A percentile compares a stretch with the other conserved stretches of the same genome.
These are phyloP conservation scores for Erodium moschatum DNA, from an alignment of 441 rosid genomes.

Conservation along the genomic window DNA sequence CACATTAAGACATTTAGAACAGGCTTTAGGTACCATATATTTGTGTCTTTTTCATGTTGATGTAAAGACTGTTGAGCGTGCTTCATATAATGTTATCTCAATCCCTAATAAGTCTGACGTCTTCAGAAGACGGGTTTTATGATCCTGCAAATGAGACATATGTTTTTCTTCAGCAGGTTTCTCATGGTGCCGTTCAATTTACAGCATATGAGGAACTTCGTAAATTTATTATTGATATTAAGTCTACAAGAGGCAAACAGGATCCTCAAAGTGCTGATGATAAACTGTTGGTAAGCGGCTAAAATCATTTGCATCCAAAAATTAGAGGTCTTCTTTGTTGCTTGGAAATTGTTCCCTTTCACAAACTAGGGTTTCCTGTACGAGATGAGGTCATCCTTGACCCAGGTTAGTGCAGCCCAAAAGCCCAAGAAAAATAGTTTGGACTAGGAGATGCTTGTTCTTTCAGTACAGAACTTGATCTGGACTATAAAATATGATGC, in stretches of 20 bases:
- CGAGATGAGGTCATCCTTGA: not conserved
- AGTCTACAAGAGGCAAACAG: slow-evolving; percentile 33
- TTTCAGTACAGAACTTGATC: slow-evolving; percentile 4
- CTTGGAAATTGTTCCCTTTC: not conserved
- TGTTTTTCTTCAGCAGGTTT: slow-evolving; percentile 69
- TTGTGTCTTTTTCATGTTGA: not conserved
- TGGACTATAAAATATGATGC: not conserved
- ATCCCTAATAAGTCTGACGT: not conserved
- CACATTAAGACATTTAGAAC: not conserved
- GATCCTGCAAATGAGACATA: slow-evolving; percentile 16
- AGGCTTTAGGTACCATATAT: slow-evolving; percentile 4
- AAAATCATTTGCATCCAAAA: slow-evolving; percentile 12
- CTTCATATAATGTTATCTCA: not conserved
- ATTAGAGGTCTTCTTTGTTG: not conserved
- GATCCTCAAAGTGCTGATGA: slow-evolving; percentile 26
- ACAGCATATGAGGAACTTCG: slow-evolving; percentile 85
- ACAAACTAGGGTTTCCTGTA: not conserved
- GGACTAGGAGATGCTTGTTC: not conserved
- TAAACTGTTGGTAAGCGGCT: slow-evolving; percentile 44
- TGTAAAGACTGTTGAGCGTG: not conserved
- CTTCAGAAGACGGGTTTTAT: slow-evolving; percentile 8
- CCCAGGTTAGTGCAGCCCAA: slow-evolving; percentile 1
- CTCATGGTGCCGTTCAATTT: slow-evolving; percentile 90
- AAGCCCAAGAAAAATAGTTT: not conserved
- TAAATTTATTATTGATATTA: slow-evolving; percentile 43